phyloP scores from a whole-genome alignment of 306 rosid species.

The Sesbania bispinosa region DNA sequence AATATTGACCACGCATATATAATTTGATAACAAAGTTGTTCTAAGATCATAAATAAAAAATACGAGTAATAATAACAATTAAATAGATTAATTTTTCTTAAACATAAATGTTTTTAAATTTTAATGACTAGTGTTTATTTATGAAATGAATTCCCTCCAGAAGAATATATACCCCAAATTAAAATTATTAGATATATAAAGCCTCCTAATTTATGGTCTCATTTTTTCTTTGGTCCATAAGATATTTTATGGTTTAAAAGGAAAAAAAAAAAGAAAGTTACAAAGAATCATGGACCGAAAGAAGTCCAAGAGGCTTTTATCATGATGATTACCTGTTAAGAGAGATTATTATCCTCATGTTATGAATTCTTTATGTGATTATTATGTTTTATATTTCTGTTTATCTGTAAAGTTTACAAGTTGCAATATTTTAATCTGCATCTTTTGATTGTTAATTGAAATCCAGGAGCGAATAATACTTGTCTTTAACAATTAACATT shows the following conservation, averaged over 20 bases:
- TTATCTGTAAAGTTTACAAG: conserved; percentile 6
- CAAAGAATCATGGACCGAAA: background rate
- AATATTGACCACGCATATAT: too few species aligned
- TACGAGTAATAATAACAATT: too few species aligned
- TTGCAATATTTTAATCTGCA: conserved; percentile 6
- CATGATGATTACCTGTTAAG: background rate
- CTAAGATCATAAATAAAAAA: background rate
- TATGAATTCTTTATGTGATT: background rate
- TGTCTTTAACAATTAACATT: too few species aligned
- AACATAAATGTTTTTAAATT: too few species aligned
- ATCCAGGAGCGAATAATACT: background rate
- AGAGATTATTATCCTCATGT: background rate
- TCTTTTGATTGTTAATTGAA: background rate
- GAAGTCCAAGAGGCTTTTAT: background rate
- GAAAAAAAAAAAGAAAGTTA: background rate
- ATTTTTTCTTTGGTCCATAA: too few species aligned
- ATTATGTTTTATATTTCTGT: background rate
- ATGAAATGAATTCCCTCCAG: background rate
- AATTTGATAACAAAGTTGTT: background rate
- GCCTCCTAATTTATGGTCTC: background rate
- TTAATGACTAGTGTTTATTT: background rate
- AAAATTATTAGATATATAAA: background rate
- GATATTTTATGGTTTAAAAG: too few species aligned
- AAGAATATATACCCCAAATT: background rate
- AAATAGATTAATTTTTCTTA: background rate